phyloP scores from a whole-genome alignment of 768 basidiomycete species.

The Termitomyces sp. region DNA sequence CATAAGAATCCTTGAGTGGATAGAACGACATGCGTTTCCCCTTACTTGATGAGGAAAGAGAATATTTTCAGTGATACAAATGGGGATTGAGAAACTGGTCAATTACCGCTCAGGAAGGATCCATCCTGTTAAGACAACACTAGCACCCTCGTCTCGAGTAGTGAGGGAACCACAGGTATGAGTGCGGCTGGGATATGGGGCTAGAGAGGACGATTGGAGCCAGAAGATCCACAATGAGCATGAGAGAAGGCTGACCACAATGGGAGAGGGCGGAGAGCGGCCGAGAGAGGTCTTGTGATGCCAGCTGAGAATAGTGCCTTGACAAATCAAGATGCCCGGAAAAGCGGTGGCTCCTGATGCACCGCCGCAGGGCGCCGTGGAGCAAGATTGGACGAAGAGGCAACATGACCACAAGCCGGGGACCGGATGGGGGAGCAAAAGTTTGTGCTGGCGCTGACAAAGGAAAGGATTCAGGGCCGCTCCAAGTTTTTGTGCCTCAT shows the following conservation, averaged over 20 bases:
- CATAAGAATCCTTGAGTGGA: slow-evolving; percentile 74
- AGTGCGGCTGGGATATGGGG: slow-evolving; percentile 53
- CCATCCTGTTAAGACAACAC: slow-evolving; percentile 77
- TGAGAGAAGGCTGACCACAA: slow-evolving; percentile 28
- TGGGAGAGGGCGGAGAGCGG: slow-evolving; percentile 17
- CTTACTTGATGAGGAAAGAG: slow-evolving; percentile 47
- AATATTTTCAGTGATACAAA: slow-evolving; percentile 23
- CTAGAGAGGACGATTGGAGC: slow-evolving; percentile 27
- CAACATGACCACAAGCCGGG: slow-evolving; percentile 10
- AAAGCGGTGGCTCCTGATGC: slow-evolving; percentile 4
- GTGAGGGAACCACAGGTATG: slow-evolving; percentile 61
- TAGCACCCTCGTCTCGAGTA: slow-evolving; percentile 40
- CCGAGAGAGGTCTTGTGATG: slow-evolving; percentile 16
- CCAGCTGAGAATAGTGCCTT: slow-evolving; percentile 16
- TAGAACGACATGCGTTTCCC: slow-evolving; percentile 77
- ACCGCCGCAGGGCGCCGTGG: slow-evolving; percentile 3
- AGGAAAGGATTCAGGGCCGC: slow-evolving; percentile 11
- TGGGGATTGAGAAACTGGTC: slow-evolving; percentile 21
- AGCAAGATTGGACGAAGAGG: slow-evolving; percentile 7
- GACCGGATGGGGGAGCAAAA: slow-evolving; percentile 7
- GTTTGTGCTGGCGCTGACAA: slow-evolving; percentile 2
- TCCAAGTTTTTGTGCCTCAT: slow-evolving; percentile 14
- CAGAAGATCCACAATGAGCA: slow-evolving; percentile 8
- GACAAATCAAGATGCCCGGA: slow-evolving; percentile 8
- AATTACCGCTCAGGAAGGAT: slow-evolving; percentile 76